Evolutionary conservation across 495 filamentous ascomycete species (phyloP).

Genomic region (Aspergillus nidulans): DNA sequence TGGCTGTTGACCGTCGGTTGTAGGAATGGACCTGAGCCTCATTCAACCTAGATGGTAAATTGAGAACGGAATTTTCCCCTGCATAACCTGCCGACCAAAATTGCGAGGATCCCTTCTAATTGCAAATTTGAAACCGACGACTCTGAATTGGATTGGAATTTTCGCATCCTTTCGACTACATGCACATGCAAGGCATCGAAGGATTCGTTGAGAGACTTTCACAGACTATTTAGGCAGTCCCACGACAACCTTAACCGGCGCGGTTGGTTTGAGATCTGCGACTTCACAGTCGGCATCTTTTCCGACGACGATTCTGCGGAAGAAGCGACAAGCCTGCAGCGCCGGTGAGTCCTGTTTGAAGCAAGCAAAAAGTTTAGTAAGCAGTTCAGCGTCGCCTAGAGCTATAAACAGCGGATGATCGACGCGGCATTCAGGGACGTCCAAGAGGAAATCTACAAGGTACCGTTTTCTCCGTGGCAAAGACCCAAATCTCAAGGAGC

Average conservation of each 20-base stretch:
- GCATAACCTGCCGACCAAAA: background rate
- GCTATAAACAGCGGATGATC: slow-evolving; percentile 26
- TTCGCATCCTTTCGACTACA: slow-evolving; percentile 24
- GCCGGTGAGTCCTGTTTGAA: slow-evolving; percentile 19
- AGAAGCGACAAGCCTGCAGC: slow-evolving; percentile 24
- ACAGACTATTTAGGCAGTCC: slow-evolving; percentile 19
- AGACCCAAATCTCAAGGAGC: slow-evolving; percentile 43
- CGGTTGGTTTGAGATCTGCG: slow-evolving; percentile 40
- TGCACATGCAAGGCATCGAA: slow-evolving; percentile 34
- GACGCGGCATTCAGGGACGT: slow-evolving; percentile 36
- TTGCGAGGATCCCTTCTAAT: slow-evolving; percentile 28
- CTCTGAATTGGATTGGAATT: slow-evolving; percentile 27
- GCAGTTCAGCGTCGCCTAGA: slow-evolving; percentile 21
- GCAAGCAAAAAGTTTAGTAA: slow-evolving; percentile 24
- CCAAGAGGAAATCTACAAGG: slow-evolving; percentile 23
- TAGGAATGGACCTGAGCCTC: slow-evolving; percentile 46
- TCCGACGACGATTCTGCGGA: slow-evolving; percentile 31
- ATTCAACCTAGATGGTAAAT: slow-evolving; percentile 46
- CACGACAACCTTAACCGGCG: slow-evolving; percentile 31
- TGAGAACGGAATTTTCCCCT: slow-evolving; percentile 27
- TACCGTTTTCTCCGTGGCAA: slow-evolving; percentile 14
- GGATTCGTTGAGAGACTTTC: slow-evolving; percentile 29
- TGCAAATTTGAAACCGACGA: slow-evolving; percentile 29
- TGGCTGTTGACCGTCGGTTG: background rate
- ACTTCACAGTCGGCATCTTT: slow-evolving; percentile 29